A percentile compares a stretch with the other conserved stretches of the same genome.
Evolutionary conservation across 371 early-diverging fungal genomes (phyloP).

Genomic region (Parasitella parasitica): DNA sequence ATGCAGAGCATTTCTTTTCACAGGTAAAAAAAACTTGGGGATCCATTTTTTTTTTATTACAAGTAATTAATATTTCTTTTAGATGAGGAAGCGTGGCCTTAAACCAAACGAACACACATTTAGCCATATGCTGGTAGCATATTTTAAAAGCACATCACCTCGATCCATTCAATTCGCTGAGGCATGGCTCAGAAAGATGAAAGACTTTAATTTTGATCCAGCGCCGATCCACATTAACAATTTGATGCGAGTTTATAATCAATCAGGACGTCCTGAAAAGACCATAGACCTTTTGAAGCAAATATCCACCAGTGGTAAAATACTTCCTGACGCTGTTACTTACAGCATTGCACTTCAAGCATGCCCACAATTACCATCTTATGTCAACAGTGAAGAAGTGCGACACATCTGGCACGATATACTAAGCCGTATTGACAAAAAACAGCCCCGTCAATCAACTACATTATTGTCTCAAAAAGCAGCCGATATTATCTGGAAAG

Average conservation of each 20-base stretch:
- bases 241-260: conserved; percentile 28
- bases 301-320: neutral
- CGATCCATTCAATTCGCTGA: conserved; percentile 26
- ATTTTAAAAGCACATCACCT: conserved; percentile 25
- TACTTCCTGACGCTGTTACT: conserved; percentile 25
- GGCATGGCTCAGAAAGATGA: conserved; percentile 22
- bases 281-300: conserved; percentile 13
- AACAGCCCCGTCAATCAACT: neutral
- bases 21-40: conserved; percentile 16
- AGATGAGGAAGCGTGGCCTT: conserved; percentile 38
- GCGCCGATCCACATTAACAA: conserved; percentile 30
- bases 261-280: conserved; percentile 1
- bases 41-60: neutral
- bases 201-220: conserved; percentile 19
- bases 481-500: conserved; percentile 3
- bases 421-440: conserved; percentile 7
- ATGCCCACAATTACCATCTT: conserved; percentile 5
- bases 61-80: neutral
- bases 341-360: conserved; percentile 21
- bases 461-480: conserved; percentile 16
- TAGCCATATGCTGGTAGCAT: conserved; percentile 25
- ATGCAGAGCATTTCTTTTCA: conserved; percentile 18
- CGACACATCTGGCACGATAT: conserved; percentile 22
- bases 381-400: conserved; percentile 7
- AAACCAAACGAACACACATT: conserved; percentile 39